Evolutionary conservation across 202 grass and related monocot genomes (phyloP).

Genomic region (Setaria italica): DNA sequence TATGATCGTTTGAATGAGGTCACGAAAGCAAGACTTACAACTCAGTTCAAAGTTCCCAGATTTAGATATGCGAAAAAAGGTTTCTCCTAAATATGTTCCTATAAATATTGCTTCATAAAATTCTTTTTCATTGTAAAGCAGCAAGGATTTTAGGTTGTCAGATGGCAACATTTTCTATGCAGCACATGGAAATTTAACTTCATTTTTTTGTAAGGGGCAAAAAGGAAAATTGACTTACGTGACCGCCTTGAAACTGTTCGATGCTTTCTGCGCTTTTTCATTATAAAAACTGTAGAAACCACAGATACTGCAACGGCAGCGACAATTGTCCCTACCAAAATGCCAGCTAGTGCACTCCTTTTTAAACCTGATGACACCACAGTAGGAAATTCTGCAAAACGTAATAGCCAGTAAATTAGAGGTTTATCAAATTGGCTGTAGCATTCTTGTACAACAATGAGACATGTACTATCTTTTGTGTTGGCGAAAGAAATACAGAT

Average conservation of each 20-base stretch:
- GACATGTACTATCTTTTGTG: constrained; percentile 4
- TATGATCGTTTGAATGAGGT: constrained; percentile 7
- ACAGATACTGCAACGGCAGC: constrained; percentile 64
- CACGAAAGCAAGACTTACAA: constrained; percentile 13
- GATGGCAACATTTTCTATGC: constrained; percentile 16
- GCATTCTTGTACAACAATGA: constrained; percentile 1
- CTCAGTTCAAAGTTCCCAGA: constrained; percentile 9
- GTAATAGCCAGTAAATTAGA: constrained; percentile 12
- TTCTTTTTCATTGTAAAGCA: constrained; percentile 35
- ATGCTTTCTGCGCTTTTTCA: constrained; percentile 59
- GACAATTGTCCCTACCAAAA: constrained; percentile 56
- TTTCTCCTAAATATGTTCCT: background rate
- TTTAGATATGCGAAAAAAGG: background rate
- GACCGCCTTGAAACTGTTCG: constrained; percentile 55
- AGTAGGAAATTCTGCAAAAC: constrained; percentile 43
- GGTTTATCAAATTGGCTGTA: background rate
- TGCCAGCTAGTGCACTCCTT: constrained; percentile 65
- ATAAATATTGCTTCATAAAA: background rate
- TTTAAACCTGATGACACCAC: constrained; percentile 68
- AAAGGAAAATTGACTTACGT: constrained; percentile 55
- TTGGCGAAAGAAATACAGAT: constrained; percentile 18
- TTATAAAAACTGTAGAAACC: constrained; percentile 70
- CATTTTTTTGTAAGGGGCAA: background rate
- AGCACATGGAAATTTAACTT: constrained; percentile 8
- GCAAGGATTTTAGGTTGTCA: constrained; percentile 21